Percentiles rank a stretch among this genome's conserved stretches.
Evolutionary conservation across 768 basidiomycete genomes (phyloP).

Genomic region (Calocybe gangraenosa): DNA sequence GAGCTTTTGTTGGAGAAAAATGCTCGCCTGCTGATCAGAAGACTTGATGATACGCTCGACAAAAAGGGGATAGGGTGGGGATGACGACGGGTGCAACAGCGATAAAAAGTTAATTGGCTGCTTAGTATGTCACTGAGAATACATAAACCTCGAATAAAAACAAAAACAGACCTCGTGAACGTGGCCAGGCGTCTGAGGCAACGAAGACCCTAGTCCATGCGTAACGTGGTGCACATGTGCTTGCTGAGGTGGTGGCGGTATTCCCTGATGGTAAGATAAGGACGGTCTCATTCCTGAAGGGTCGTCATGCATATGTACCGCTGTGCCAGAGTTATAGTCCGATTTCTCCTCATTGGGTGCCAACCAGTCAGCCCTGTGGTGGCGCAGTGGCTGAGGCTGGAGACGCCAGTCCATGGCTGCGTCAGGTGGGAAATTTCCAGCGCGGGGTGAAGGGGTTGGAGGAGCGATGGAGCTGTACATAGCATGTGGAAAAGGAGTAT

Average conservation of each 20-base stretch:
- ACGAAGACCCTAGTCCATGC: slow-evolving; percentile 20
- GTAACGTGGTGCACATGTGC: not conserved
- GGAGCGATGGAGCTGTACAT: slow-evolving; percentile 10
- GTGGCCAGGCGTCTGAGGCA: slow-evolving; percentile 13
- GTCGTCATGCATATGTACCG: slow-evolving; percentile 2
- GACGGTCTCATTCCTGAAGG: not conserved
- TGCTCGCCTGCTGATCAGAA: slow-evolving; percentile 87
- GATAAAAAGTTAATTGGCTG: slow-evolving; percentile 90
- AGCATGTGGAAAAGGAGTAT: slow-evolving; percentile 3
- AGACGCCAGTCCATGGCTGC: slow-evolving; percentile 37
- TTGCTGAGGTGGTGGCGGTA: slow-evolving; percentile 4
- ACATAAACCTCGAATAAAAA: slow-evolving; percentile 13
- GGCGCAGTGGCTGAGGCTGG: slow-evolving; percentile 26
- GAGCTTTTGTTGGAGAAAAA: slow-evolving; percentile 86
- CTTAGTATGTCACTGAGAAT: slow-evolving; percentile 18
- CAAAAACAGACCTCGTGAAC: slow-evolving; percentile 47
- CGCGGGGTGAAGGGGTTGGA: slow-evolving; percentile 3
- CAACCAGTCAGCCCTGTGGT: slow-evolving; percentile 6
- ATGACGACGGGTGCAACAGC: slow-evolving; percentile 78
- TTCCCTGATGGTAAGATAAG: slow-evolving; percentile 14
- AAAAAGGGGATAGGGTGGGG: slow-evolving; percentile 79
- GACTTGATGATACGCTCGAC: slow-evolving; percentile 85
- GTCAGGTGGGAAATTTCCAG: slow-evolving; percentile 11
- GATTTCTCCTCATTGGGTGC: slow-evolving; percentile 8
- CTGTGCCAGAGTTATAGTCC: slow-evolving; percentile 8